Conservation (phyloP, 768 basidiomycete genomes). For the Boletus reticuloceps region DNA sequence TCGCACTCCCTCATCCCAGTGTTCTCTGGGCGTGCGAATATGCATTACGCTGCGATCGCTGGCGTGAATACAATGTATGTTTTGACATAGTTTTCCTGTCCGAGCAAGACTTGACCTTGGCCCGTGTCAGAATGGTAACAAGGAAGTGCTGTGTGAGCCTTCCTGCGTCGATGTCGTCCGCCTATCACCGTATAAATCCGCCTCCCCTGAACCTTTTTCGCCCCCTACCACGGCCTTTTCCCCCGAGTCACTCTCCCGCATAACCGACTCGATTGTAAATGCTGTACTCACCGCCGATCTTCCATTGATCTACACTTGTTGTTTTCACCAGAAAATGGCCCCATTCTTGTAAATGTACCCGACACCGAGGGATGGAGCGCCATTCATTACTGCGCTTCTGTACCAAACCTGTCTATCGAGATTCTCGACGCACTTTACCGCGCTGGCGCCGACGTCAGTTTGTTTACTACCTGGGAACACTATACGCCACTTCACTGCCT, state of each 20-base stretch:
- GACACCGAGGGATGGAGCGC: conserved; percentile 71
- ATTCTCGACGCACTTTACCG: conserved; percentile 70
- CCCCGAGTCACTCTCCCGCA: conserved; percentile 38
- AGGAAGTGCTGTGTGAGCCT: conserved; percentile 25
- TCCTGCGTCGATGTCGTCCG: conserved; percentile 18
- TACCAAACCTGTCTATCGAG: conserved; percentile 52
- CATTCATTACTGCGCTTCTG: conserved; percentile 66
- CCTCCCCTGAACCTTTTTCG: conserved; percentile 27
- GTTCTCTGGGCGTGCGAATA: conserved; percentile 72
- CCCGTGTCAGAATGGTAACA: conserved; percentile 30
- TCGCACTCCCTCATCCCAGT: conserved; percentile 57
- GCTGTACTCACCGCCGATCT: conserved; percentile 50
- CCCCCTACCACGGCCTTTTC: conserved; percentile 34
- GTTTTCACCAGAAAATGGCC: conserved; percentile 45
- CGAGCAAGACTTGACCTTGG: conserved; percentile 1
- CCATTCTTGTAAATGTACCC: conserved; percentile 63
- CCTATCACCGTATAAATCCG: conserved; percentile 28
- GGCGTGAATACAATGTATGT: conserved; percentile 57
- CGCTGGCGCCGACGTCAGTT: conserved; percentile 70
- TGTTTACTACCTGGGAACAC: conserved; percentile 64
- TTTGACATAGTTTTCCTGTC: neutral
- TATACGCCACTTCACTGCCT: conserved; percentile 70
- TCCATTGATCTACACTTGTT: conserved; percentile 52
- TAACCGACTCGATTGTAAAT: conserved; percentile 53
- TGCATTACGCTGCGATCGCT: conserved; percentile 57